Evolutionary conservation across 352 stramenopile species (phyloP).

Genomic region (Globisporangium mamillatum): DNA sequence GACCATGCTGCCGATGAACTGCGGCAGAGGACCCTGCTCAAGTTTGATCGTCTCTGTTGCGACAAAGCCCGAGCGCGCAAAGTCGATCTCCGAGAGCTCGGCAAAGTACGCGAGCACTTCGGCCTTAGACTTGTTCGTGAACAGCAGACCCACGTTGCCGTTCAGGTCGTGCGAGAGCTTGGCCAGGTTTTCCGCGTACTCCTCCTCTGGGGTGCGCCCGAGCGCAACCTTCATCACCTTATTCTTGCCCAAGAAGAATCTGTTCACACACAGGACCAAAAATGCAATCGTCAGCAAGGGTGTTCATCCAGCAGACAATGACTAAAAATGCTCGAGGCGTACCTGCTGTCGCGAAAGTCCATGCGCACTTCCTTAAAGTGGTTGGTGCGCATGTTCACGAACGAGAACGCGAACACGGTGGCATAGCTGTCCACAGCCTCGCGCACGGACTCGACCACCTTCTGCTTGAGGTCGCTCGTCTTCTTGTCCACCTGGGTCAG

Average conservation of each 20-base stretch:
- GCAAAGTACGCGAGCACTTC: slow-evolving; percentile 93
- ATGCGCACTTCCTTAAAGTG: slow-evolving; percentile 98
- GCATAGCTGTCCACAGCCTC: slow-evolving; percentile 93
- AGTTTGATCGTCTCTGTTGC: slow-evolving; percentile 89
- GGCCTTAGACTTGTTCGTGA: slow-evolving; percentile 90
- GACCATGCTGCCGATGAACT: slow-evolving; percentile 95
- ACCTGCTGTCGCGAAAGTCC: slow-evolving; percentile 93
- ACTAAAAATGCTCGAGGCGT: not conserved
- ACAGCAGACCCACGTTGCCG: slow-evolving; percentile 93
- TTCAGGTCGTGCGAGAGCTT: slow-evolving; percentile 90
- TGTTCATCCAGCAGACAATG: too few relatives aligned
- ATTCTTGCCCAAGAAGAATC: slow-evolving; percentile 99
- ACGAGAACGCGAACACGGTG: slow-evolving; percentile 95
- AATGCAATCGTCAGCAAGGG: not conserved
- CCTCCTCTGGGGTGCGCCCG: slow-evolving; percentile 92
- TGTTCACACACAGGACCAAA: slow-evolving; percentile 22
- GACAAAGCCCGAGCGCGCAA: slow-evolving; percentile 92
- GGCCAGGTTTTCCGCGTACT: slow-evolving; percentile 95
- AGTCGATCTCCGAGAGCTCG: slow-evolving; percentile 90
- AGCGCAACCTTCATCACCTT: slow-evolving; percentile 98
- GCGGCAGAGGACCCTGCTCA: slow-evolving; percentile 84
- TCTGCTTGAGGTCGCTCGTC: slow-evolving; percentile 94
- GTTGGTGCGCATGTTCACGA: slow-evolving; percentile 98
- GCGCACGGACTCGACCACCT: slow-evolving; percentile 92
- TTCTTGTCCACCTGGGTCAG: slow-evolving; percentile 97